Base-by-base conservation (phyloP, 345 rosid species). In the Linum tenue region DNA sequence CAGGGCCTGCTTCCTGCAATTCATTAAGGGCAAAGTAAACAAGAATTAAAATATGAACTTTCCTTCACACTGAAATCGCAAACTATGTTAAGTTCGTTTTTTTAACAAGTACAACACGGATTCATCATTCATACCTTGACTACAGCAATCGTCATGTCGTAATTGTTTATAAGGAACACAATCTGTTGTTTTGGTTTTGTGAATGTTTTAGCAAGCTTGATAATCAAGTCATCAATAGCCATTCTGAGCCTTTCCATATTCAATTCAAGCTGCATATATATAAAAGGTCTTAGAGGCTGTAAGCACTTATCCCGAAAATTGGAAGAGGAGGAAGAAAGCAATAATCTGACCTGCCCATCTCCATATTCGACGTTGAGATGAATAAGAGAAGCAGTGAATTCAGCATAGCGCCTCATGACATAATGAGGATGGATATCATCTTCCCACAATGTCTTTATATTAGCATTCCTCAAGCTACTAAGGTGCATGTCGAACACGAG, bases 381-480 rank as follows among this genome's bases (percentile, higher is more conserved):
- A 77, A 90, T 90, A 73, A 94, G 96, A 31, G 99, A 94, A 62
- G 96, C 97, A 5, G 96, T 88, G 71, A 90, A 94, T 78, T 90
- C 99, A 56, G 99, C 99, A 68, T 94, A 94, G 63, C 96, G 99
- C 79, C 99, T 85, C 97, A 88, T 90, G 67, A 94, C 97, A 84
- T 90, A 94, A 71, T 94, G 99, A 75, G 99, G 96, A 80, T 94
- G 99, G 57, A 85, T 81, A 71, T 94, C 99, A 81, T 94, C 99
- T 76, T 94, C 97, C 99, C 95, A 94, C 78, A 94, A 72, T 40
- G 86, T 83, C 85, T 78, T 90, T 44, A 90, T 76, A 70, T 81
- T 88, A 70, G 99, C 99, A 84, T 84, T 90, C 39, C 92, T 90
- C 62, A 94, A 80, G 76, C 97, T 90, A 77, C 80, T 84, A 76